phyloP scores from a whole-genome alignment of 306 rosid species.

The Cyclanthera cordifolia region DNA sequence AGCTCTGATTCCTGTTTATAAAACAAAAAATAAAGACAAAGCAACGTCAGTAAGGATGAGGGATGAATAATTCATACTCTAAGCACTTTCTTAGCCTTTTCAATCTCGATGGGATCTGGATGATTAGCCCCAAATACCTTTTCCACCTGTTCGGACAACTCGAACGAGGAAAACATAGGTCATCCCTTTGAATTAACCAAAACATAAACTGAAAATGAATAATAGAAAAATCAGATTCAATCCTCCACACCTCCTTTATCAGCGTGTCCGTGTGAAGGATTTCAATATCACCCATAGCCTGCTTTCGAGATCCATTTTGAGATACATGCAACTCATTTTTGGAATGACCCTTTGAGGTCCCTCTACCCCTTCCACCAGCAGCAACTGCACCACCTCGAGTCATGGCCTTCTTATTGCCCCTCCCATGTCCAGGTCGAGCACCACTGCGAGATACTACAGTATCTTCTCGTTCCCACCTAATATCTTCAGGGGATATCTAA shows the following conservation, averaged over 20 bases:
- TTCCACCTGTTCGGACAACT: constrained; percentile 46
- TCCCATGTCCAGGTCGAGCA: constrained; percentile 48
- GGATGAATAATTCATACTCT: constrained; percentile 35
- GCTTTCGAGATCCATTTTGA: constrained; percentile 57
- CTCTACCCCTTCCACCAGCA: constrained; percentile 74
- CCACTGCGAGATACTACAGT: constrained; percentile 39
- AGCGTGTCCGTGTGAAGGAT: constrained; percentile 67
- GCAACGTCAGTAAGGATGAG: background rate
- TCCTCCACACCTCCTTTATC: constrained; percentile 57
- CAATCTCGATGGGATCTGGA: constrained; percentile 57
- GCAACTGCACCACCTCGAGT: constrained; percentile 50
- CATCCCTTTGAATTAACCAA: background rate
- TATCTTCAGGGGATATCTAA: constrained; percentile 68
- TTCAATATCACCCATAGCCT: constrained; percentile 47
- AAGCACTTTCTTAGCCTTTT: constrained; percentile 67
- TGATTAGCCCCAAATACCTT: constrained; percentile 51
- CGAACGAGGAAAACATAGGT: background rate
- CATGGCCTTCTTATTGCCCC: constrained; percentile 49
- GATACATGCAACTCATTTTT: constrained; percentile 41
- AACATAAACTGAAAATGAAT: background rate
- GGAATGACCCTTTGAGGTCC: constrained; percentile 40
- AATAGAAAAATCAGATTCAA: too few relatives aligned
- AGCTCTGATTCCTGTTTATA: too few relatives aligned
- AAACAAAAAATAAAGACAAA: background rate
- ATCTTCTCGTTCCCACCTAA: constrained; percentile 67